A percentile compares a stretch with the other conserved stretches of the same genome.
These are phyloP conservation scores for Warburgia ugandensis DNA, from an alignment of 164 flowering plant genomes.

Conservation along the genomic window DNA sequence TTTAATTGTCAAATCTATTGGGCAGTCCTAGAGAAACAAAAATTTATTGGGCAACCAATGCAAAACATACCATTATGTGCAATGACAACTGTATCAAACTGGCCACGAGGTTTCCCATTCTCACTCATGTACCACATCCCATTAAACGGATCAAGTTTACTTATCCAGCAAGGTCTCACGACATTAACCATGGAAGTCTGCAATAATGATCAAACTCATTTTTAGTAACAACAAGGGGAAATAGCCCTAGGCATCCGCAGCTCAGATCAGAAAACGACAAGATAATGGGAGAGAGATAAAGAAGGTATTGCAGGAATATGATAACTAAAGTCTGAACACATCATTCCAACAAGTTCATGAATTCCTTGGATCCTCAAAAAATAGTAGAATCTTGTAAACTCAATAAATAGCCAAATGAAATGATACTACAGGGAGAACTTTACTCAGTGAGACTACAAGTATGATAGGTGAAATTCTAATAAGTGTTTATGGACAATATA, in stretches of 20 bases:
- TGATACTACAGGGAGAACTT: too few relatives aligned
- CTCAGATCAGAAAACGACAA: too few relatives aligned
- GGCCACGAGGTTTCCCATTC: constrained; percentile 77
- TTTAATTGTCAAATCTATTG: too few relatives aligned
- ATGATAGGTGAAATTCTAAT: too few relatives aligned
- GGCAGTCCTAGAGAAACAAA: background rate
- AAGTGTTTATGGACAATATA: too few relatives aligned
- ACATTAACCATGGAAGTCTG: constrained; percentile 65
- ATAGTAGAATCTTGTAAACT: too few relatives aligned
- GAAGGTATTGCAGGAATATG: background rate
- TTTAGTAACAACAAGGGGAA: constrained; percentile 5
- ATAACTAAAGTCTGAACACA: background rate
- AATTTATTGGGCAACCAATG: background rate
- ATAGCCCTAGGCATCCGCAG: too few relatives aligned
- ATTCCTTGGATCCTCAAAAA: background rate
- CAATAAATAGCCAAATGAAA: too few relatives aligned
- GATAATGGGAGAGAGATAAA: constrained; percentile 2
- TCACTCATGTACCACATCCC: constrained; percentile 93
- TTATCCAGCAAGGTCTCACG: constrained; percentile 90
- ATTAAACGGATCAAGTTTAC: constrained; percentile 78
- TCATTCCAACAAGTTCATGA: background rate
- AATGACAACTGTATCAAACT: constrained; percentile 82
- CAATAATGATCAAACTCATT: constrained; percentile 12
- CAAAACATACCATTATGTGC: constrained; percentile 72
- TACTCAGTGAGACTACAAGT: too few relatives aligned